Evolutionary conservation across 208 protist species (phyloP), one percentile per base, ranked within the genome.

Genomic region (Trypanosoma melophagium): DNA sequence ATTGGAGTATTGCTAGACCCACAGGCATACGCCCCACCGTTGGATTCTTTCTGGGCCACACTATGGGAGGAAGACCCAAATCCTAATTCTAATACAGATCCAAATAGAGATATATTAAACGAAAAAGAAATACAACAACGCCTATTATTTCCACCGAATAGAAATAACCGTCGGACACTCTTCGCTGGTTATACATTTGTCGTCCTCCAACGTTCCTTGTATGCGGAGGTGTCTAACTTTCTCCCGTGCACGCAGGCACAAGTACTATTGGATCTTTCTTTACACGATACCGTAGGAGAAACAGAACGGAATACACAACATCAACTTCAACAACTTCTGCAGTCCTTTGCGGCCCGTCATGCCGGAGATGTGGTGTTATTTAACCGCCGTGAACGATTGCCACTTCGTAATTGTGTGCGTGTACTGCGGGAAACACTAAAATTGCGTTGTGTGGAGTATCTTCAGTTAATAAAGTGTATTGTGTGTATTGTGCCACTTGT

Each of bases 381-480:
- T 75, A 84, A 77, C 47, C 71, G 69, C 31, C 60, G 74, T 19
- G 87, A 89, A 55, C 63, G 44, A 8, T 58, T 84, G 59, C 84
- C 83, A 0, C 82, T 84, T 51, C 45, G 52, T 2, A 24, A 55
- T 17, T 85, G 73, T 55, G 47, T 86, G 41, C 31, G 58, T n/a
- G 59, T 73, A 8, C 44, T 89, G 55, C 73, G 56, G 28, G 67
- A 86, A 19, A 38, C 56, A 22, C 69, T 85, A 40, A 49, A 66
- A n/a, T 51, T 92, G 52, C 63, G 52, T 53, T 80, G 80, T 61
- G 66, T 87, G 44, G 81, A 88, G 76, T 88, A 90, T 65, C 63
- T 70, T 14, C 28, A 69, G 16, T 38, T 93, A 1, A 54, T 93
- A 35, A 64, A 74, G 57, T 52, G 79, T 28, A 75, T 93, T 24